Percentiles rank a stretch among this genome's conserved stretches.
Conservation (phyloP, 2,329 filamentous ascomycete species). For the Sporothrix sp. region DNA sequence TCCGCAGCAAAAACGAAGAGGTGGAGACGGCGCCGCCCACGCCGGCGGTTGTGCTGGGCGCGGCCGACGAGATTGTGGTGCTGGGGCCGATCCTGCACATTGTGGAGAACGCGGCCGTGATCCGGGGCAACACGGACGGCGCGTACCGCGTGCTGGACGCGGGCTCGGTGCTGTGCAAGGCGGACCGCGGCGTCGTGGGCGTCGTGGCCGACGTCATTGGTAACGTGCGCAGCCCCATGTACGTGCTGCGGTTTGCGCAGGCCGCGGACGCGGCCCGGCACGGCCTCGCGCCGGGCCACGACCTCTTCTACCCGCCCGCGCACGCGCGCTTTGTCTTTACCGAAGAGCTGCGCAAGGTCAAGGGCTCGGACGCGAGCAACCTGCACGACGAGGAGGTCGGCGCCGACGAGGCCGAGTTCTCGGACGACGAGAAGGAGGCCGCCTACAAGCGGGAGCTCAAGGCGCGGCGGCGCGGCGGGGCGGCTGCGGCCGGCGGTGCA, state of each 20-base stretch:
- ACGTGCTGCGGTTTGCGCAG: slow-evolving; percentile 66
- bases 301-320: slow-evolving; percentile 68
- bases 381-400: slow-evolving; percentile 85
- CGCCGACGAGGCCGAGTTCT: slow-evolving; percentile 87
- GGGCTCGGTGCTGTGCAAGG: slow-evolving; percentile 72
- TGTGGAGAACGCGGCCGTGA: slow-evolving; percentile 67
- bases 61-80: slow-evolving; percentile 65
- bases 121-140: slow-evolving; percentile 69
- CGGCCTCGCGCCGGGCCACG: slow-evolving; percentile 57
- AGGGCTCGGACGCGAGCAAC: slow-evolving; percentile 91
- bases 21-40: slow-evolving; percentile 55
- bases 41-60: slow-evolving; percentile 68
- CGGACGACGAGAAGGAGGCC: slow-evolving; percentile 89
- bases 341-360: slow-evolving; percentile 64
- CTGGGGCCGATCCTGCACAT: slow-evolving; percentile 68
- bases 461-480: slow-evolving; percentile 49
- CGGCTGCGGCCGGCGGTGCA: too few relatives aligned
- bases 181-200: slow-evolving; percentile 67
- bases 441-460: slow-evolving; percentile 65
- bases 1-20: slow-evolving; percentile 77
- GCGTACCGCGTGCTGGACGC: slow-evolving; percentile 78
- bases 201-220: slow-evolving; percentile 79
- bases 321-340: slow-evolving; percentile 84
- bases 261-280: slow-evolving; percentile 51
- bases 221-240: slow-evolving; percentile 74